phyloP scores from a whole-genome alignment of 345 rosid species.

The Linum usitatissimum region DNA sequence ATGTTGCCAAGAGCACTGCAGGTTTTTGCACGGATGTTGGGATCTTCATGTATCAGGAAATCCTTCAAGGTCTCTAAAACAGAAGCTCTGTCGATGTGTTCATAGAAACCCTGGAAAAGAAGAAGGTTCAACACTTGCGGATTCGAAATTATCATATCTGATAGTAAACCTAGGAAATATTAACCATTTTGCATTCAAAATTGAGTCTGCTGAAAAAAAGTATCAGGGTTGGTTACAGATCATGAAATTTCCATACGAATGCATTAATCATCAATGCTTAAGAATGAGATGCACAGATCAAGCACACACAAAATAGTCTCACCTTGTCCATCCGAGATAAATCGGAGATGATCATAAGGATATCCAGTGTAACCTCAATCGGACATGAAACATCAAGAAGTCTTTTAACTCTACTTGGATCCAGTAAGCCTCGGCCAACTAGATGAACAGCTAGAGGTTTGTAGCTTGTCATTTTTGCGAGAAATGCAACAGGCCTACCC shows the following conservation, averaged over 20 bases:
- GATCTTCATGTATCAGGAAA: constrained; percentile 64
- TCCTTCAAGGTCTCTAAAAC: constrained; percentile 54
- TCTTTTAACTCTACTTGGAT: constrained; percentile 64
- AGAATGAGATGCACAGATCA: background rate
- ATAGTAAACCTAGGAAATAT: background rate
- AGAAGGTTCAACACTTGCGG: constrained; percentile 12
- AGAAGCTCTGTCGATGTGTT: constrained; percentile 65
- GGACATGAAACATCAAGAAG: constrained; percentile 63
- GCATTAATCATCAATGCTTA: too few relatives aligned
- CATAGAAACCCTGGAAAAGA: constrained; percentile 68
- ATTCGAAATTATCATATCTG: background rate
- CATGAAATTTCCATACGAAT: too few relatives aligned
- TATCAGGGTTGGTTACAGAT: background rate
- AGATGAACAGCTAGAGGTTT: constrained; percentile 73
- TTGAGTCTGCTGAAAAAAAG: background rate
- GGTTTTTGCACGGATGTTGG: constrained; percentile 83
- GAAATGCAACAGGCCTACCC: constrained; percentile 76
- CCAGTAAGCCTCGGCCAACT: constrained; percentile 71
- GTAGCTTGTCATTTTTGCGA: constrained; percentile 82
- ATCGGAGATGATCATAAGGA: constrained; percentile 86
- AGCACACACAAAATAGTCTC: constrained; percentile 12
- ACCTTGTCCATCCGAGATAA: constrained; percentile 95
- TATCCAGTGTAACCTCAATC: constrained; percentile 68
- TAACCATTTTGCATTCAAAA: background rate
- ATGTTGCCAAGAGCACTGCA: constrained; percentile 95